These are phyloP conservation scores for Saprolegnia parasitica DNA, from an alignment of 352 stramenopile genomes.

Conservation along the genomic window DNA sequence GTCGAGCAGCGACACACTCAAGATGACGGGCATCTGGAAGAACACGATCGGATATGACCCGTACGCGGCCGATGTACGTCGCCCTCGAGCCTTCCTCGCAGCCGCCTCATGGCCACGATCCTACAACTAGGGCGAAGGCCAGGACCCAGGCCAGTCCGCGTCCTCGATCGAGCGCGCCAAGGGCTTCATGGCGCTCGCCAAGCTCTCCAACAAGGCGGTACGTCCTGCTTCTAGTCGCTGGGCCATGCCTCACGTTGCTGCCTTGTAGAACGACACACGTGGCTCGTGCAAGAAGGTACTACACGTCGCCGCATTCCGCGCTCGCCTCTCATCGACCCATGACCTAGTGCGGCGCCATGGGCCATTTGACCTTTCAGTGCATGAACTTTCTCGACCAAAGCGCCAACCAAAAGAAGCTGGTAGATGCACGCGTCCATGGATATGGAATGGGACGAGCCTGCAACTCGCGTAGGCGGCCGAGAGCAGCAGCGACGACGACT, in stretches of 20 bases:
- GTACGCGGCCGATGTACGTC: constrained; percentile 65
- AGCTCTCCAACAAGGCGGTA: constrained; percentile 92
- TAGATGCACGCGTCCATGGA: constrained; percentile 9
- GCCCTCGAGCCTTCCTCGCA: not conserved
- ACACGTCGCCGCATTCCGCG: not conserved
- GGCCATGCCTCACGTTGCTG: constrained; percentile 18
- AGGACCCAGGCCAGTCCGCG: constrained; percentile 56
- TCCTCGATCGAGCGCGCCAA: constrained; percentile 85
- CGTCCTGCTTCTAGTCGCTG: constrained; percentile 21
- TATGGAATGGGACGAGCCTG: constrained; percentile 3
- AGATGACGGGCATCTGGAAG: constrained; percentile 96
- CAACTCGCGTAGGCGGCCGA: not conserved
- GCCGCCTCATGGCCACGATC: no score
- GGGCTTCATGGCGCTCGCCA: constrained; percentile 91
- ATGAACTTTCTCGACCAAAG: constrained; percentile 49
- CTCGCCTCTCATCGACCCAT: constrained; percentile 11
- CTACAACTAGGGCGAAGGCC: constrained; percentile 37
- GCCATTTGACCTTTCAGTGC: constrained; percentile 90
- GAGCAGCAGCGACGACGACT: not conserved
- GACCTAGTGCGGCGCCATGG: constrained; percentile 78
- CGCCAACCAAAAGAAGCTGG: constrained; percentile 15
- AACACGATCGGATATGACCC: constrained; percentile 97
- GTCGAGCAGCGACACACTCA: constrained; percentile 88
- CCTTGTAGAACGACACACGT: constrained; percentile 56
- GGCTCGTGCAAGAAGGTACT: constrained; percentile 82